Conservation (phyloP, 2,329 filamentous ascomycete species). For the Cytospora piceicola region DNA sequence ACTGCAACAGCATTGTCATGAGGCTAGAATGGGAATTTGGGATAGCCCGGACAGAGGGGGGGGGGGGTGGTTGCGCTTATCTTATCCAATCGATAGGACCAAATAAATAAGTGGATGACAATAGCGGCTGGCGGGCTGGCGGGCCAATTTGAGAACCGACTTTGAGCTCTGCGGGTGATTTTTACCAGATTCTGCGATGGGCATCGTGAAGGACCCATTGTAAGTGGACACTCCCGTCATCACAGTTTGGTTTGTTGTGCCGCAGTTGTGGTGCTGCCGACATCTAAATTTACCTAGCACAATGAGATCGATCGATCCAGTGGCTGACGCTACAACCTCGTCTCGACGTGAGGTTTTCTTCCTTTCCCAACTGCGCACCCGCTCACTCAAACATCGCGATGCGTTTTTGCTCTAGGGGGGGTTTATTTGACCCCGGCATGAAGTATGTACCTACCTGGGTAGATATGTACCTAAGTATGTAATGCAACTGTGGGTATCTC, state of each 20-base stretch:
- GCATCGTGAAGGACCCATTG: conserved; percentile 15
- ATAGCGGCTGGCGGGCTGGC: not conserved
- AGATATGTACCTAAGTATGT: not conserved
- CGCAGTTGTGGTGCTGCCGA: not conserved
- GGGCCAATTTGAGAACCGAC: no score
- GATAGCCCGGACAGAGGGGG: not conserved
- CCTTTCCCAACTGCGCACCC: not conserved
- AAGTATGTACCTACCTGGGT: no score
- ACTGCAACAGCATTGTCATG: conserved; percentile 22
- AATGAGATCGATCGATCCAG: no score
- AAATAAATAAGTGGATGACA: conserved; percentile 3
- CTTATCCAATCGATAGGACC: conserved; percentile 24
- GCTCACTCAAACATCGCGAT: not conserved
- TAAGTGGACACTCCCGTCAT: conserved; percentile 16
- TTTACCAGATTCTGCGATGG: conserved; percentile 21
- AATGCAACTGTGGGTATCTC: conserved; percentile 19
- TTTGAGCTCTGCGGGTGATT: conserved; percentile 7
- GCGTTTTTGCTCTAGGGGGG: no score
- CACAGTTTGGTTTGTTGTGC: not conserved
- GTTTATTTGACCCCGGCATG: not conserved
- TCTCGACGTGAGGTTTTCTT: not conserved
- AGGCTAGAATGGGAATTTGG: conserved; percentile 18
- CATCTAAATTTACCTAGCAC: no score
- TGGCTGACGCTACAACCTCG: not conserved
- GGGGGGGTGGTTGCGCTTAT: not conserved